Percentiles rank a stretch among this genome's conserved stretches.
phyloP scores from a whole-genome alignment of 2,329 filamentous ascomycete species.

The Talaromyces sp. region DNA sequence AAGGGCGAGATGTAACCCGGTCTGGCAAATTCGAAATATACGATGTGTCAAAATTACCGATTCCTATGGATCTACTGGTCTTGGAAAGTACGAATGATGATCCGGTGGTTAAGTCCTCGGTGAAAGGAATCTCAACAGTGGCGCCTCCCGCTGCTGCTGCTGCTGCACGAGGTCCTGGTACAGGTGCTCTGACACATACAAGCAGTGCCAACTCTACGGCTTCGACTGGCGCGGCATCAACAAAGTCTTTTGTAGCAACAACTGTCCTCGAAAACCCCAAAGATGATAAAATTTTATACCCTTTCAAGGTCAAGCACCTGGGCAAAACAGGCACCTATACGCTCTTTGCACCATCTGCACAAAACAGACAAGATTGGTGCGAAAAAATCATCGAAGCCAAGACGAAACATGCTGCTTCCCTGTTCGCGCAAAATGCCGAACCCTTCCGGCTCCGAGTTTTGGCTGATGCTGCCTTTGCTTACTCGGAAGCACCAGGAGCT shows the following conservation, averaged over 20 bases:
- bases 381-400: constrained; percentile 92
- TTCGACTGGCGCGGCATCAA: neutral
- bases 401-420: constrained; percentile 80
- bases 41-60: constrained; percentile 89
- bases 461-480: constrained; percentile 76
- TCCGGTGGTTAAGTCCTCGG: constrained; percentile 70
- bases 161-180: constrained; percentile 30
- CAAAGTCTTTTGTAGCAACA: constrained; percentile 19
- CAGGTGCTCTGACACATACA: constrained; percentile 58
- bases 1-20: constrained; percentile 60
- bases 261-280: constrained; percentile 51
- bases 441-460: constrained; percentile 89
- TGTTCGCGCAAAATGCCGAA: constrained; percentile 89
- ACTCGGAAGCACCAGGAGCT: constrained; percentile 47
- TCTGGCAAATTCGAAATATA: constrained; percentile 74
- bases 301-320: constrained; percentile 92
- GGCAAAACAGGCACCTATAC: constrained; percentile 84
- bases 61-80: constrained; percentile 92
- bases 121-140: constrained; percentile 63
- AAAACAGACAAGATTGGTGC: constrained; percentile 81
- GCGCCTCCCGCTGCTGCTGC: constrained; percentile 46
- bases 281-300: constrained; percentile 81
- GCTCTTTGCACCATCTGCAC: constrained; percentile 71
- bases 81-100: constrained; percentile 91
- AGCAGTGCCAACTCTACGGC: constrained; percentile 57